A percentile compares a stretch with the other conserved stretches of the same genome.
phyloP scores from a whole-genome alignment of 1,139 yeast genomes.

The Suhomyces coccinellae region DNA sequence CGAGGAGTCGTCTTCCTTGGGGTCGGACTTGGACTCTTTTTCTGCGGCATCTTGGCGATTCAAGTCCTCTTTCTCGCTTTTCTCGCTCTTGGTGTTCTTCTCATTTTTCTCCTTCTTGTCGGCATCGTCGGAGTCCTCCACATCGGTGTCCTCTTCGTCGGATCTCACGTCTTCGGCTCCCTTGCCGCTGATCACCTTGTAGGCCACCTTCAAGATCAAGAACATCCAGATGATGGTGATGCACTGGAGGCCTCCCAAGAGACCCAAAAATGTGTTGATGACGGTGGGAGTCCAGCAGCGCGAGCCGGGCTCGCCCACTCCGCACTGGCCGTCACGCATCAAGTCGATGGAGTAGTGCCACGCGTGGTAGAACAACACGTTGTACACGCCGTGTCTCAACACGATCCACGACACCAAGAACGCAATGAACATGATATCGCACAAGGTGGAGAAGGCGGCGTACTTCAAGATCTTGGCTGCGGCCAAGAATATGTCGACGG shows the following conservation, averaged over 20 bases:
- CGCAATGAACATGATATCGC: conserved; percentile 69
- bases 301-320: conserved; percentile 24
- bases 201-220: conserved; percentile 68
- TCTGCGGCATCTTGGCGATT: conserved; percentile 4
- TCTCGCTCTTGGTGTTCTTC: background rate
- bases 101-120: conserved; percentile 11
- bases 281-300: conserved; percentile 61
- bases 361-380: conserved; percentile 60
- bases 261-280: conserved; percentile 52
- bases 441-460: conserved; percentile 55
- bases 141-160: conserved; percentile 56
- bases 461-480: conserved; percentile 79
- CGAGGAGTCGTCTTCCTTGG: conserved; percentile 3
- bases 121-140: conserved; percentile 18
- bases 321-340: conserved; percentile 41
- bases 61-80: background rate
- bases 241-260: conserved; percentile 67
- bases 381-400: conserved; percentile 73
- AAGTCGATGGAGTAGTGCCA: conserved; percentile 36
- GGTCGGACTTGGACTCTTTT: background rate
- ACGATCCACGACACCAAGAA: conserved; percentile 71
- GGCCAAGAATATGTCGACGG: conserved; percentile 71
- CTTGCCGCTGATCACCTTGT: conserved; percentile 66
- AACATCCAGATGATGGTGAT: conserved; percentile 74
- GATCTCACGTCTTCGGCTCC: conserved; percentile 85